Evolutionary conservation across 2,329 filamentous ascomycete species (phyloP).

Genomic region (Colletotrichum plurivorum): DNA sequence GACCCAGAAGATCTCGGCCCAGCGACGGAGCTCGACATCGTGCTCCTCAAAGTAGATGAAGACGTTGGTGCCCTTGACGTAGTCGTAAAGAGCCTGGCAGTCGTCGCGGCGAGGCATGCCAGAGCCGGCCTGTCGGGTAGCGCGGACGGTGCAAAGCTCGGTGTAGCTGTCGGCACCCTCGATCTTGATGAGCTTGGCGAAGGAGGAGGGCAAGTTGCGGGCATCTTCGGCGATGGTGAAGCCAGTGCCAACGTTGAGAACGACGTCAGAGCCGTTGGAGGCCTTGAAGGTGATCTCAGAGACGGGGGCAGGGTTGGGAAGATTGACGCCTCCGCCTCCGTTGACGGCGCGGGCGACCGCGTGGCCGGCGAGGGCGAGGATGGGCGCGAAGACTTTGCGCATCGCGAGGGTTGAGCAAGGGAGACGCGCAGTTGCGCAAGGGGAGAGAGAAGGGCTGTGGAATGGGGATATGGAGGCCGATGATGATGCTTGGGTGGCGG

Average conservation of each 20-base stretch:
- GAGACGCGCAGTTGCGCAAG: background rate
- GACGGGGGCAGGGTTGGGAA: background rate
- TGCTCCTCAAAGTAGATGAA: constrained; percentile 20
- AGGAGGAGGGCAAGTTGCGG: background rate
- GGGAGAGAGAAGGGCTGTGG: background rate
- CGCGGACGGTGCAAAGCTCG: constrained; percentile 25
- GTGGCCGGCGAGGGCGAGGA: constrained; percentile 4
- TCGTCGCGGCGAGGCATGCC: constrained; percentile 27
- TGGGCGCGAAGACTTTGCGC: constrained; percentile 14
- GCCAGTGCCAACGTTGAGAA: constrained; percentile 23
- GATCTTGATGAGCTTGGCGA: constrained; percentile 22
- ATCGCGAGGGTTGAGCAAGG: constrained; percentile 9
- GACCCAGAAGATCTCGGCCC: constrained; percentile 29
- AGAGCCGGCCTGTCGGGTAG: background rate
- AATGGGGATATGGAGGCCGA: background rate
- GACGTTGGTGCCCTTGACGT: background rate
- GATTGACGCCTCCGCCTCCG: background rate
- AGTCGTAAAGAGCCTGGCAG: constrained; percentile 32
- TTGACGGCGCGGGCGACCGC: constrained; percentile 1
- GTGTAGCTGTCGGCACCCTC: background rate
- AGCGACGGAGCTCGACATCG: constrained; percentile 6
- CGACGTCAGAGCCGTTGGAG: constrained; percentile 21
- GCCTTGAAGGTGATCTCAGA: constrained; percentile 26
- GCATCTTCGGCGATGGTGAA: constrained; percentile 3
- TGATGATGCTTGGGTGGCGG: background rate